Conservation (phyloP, 305 asterid genomes). For the Solanum hybrid region DNA sequence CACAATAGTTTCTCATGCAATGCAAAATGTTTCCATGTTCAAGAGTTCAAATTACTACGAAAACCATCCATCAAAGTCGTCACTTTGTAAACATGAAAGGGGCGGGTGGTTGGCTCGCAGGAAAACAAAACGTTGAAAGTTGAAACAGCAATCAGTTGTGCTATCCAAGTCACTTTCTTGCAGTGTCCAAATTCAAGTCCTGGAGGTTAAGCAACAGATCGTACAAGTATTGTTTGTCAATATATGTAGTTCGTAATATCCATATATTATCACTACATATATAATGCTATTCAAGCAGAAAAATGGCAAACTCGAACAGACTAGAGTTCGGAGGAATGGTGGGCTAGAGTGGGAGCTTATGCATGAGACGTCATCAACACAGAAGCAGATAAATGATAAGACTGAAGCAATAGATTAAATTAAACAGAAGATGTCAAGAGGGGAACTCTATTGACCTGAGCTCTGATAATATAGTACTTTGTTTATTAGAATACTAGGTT, state of each 20-base stretch:
- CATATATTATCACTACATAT: background rate
- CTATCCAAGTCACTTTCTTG: constrained; percentile 15
- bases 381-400: background rate
- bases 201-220: constrained; percentile 80
- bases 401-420: background rate
- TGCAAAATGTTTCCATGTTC: background rate
- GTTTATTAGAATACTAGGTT: constrained; percentile 26
- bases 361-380: background rate
- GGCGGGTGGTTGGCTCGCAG: background rate
- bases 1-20: background rate
- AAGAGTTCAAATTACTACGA: background rate
- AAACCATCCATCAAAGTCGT: background rate
- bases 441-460: constrained; percentile 43
- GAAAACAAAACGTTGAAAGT: background rate
- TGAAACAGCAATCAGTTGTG: background rate
- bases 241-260: background rate
- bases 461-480: constrained; percentile 71
- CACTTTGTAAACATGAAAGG: background rate
- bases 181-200: constrained; percentile 20
- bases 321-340: background rate
- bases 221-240: background rate
- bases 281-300: too few species aligned
- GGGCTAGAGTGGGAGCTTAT: background rate
- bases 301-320: background rate
- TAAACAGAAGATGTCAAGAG: background rate